Percentiles rank a stretch among this genome's conserved stretches.
Evolutionary conservation across 805 yeast genomes (phyloP).

Genomic region (Peterozyma toletana): DNA sequence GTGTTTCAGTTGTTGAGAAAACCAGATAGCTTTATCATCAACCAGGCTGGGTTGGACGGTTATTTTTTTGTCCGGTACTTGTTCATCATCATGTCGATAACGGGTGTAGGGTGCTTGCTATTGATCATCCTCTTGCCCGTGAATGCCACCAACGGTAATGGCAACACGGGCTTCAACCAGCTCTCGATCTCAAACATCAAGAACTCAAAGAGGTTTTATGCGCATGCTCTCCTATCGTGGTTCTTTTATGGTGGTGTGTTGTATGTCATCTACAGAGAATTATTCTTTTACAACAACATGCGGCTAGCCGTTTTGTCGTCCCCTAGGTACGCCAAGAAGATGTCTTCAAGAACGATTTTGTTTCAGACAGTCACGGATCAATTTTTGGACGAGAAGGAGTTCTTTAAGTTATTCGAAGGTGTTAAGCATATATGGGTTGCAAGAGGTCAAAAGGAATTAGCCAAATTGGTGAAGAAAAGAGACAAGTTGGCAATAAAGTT

Average conservation of each 20-base stretch:
- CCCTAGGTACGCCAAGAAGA: constrained; percentile 68
- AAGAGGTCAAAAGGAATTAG: constrained; percentile 51
- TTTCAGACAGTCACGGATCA: constrained; percentile 80
- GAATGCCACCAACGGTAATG: constrained; percentile 64
- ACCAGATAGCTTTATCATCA: constrained; percentile 68
- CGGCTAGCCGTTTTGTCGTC: constrained; percentile 74
- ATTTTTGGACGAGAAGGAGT: constrained; percentile 62
- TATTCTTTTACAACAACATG: constrained; percentile 67
- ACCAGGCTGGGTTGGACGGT: constrained; percentile 92
- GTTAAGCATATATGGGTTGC: constrained; percentile 79
- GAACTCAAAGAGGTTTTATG: constrained; percentile 59
- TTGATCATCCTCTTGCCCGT: constrained; percentile 76
- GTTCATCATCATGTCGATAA: constrained; percentile 42
- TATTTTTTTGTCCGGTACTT: constrained; percentile 83
- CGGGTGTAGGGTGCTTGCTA: constrained; percentile 48
- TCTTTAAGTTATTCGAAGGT: constrained; percentile 72
- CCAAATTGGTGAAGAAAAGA: constrained; percentile 50
- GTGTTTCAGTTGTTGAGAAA: constrained; percentile 51
- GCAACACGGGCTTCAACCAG: constrained; percentile 62
- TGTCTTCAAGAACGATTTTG: constrained; percentile 75
- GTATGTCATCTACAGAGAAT: constrained; percentile 76
- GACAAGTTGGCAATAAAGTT: constrained; percentile 49
- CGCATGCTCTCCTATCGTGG: constrained; percentile 82
- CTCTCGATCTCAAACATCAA: constrained; percentile 73
- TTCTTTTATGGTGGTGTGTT: constrained; percentile 62